Percentiles rank a stretch among this genome's conserved stretches.
These are phyloP conservation scores for Trichomonas vaginalis DNA, from an alignment of 208 protist genomes.

Conservation along the genomic window DNA sequence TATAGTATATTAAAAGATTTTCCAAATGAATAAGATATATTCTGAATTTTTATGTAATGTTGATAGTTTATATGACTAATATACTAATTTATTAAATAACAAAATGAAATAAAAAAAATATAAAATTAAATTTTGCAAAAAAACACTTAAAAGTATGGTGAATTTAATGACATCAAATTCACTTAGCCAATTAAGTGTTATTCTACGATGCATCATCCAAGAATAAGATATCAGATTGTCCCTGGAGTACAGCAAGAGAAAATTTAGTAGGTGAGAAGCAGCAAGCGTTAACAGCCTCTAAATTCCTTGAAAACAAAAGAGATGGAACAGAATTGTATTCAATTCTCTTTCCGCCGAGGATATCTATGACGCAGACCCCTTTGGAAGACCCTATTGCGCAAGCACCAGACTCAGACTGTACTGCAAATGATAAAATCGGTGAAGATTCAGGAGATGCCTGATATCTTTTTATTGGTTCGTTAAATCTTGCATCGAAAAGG, in stretches of 20 bases:
- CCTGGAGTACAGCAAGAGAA: neutral
- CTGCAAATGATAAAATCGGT: neutral
- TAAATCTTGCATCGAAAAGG: neutral
- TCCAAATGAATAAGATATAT: too few relatives aligned
- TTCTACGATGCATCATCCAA: neutral
- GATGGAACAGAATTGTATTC: neutral
- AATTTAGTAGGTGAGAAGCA: neutral
- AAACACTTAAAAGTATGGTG: too few relatives aligned
- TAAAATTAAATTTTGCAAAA: too few relatives aligned
- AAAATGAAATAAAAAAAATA: too few relatives aligned
- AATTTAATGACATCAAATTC: too few relatives aligned
- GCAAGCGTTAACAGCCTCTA: neutral
- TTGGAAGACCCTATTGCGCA: neutral
- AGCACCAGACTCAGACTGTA: neutral
- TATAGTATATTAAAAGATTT: too few relatives aligned
- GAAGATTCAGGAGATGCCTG: neutral
- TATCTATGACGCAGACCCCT: neutral
- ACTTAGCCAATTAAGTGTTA: too few relatives aligned
- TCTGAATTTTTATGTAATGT: too few relatives aligned
- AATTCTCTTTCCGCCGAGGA: neutral
- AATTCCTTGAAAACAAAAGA: neutral
- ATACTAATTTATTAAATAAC: too few relatives aligned
- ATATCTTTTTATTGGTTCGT: neutral
- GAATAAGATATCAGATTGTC: neutral
- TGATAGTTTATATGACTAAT: too few relatives aligned